These are phyloP conservation scores for Ananas comosus DNA, from an alignment of 176 grass and related monocot genomes.

Conservation along the genomic window DNA sequence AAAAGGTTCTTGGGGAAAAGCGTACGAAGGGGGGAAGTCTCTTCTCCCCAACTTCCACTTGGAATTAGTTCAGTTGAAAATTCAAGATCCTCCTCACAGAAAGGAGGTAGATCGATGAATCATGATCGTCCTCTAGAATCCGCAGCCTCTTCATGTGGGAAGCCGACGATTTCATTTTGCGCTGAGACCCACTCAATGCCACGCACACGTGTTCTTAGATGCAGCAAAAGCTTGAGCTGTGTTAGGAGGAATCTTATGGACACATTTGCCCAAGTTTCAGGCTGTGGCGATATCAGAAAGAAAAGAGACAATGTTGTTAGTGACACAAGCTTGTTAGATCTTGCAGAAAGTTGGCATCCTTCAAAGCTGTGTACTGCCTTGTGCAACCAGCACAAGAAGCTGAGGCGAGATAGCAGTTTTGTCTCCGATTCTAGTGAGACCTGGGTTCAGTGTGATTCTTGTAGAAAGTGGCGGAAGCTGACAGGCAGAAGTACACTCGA, in stretches of 20 bases:
- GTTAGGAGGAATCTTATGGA: conserved; percentile 57
- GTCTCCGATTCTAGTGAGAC: conserved; percentile 43
- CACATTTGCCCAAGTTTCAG: conserved; percentile 27
- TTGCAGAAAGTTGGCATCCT: conserved; percentile 1
- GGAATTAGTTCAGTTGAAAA: conserved; percentile 23
- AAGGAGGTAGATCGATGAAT: conserved; percentile 36
- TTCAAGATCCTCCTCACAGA: conserved; percentile 35
- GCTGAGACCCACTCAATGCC: conserved; percentile 16
- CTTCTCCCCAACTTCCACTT: conserved; percentile 14
- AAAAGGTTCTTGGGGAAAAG: conserved; percentile 31
- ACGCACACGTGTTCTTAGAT: conserved; percentile 32
- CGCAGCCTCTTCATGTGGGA: conserved; percentile 22
- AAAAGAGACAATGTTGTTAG: conserved; percentile 1
- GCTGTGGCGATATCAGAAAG: conserved; percentile 6
- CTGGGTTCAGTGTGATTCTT: conserved; percentile 94
- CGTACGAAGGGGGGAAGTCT: conserved; percentile 17
- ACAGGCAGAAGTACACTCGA: conserved; percentile 41
- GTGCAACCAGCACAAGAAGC: conserved; percentile 37
- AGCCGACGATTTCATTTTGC: conserved; percentile 14
- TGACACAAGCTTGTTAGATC: conserved; percentile 1
- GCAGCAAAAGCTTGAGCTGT: conserved; percentile 33
- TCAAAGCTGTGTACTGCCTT: conserved; percentile 8
- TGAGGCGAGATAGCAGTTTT: conserved; percentile 20
- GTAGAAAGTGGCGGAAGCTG: conserved; percentile 80
- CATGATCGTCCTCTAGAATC: conserved; percentile 15